Evolutionary conservation across 2,329 filamentous ascomycete genomes (phyloP), one percentile per base, ranked within the genome.

Genomic region (Alternaria angustiovoidea): DNA sequence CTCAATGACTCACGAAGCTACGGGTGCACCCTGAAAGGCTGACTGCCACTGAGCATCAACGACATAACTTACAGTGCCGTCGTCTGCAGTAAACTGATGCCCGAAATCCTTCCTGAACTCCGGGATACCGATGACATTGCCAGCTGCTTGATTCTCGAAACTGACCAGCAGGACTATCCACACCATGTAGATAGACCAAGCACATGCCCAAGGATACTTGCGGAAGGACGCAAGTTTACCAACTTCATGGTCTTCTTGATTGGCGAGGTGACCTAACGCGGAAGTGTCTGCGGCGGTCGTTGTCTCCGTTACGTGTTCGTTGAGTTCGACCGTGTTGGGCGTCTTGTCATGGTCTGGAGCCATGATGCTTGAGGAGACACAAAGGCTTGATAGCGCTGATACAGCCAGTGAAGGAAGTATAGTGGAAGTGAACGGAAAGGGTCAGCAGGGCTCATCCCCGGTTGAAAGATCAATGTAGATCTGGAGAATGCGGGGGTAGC

Each of bases 41-140:
- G 73, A 75, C 63, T 84, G 81, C 82, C 81, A 84, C 16, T 78
- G 75, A 4, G 80, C 76, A 14, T 77, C 67, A 8, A 83, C 66
- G 7, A 81, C 79, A 69, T 79, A 82, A 55, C 68, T 68, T 1
- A 73, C 75, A 1, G 72, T 77, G 1, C 75, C 71, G 44, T 72
- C 62, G 16, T 48, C 55, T 28, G 51, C 60, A 14, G 41, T 61
- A 54, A 61, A 80, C 7, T 65, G 54, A 44, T 73, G 64, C 0
- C 81, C 81, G 66, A 83, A 83, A 62, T 83, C 81, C 59, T 82
- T 75, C 34, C 80, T 74, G 65, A 83, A 83, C 54, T 79, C 60
- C 2, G 81, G 81, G n/a, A 83, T 80, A 22, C 79, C 76, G 41
- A 82, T 73, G 24, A 81, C 76, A 53, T 71, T 79, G 6, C 80